phyloP scores from a whole-genome alignment of 208 protist genomes.

The Acanthamoeba royreba region DNA sequence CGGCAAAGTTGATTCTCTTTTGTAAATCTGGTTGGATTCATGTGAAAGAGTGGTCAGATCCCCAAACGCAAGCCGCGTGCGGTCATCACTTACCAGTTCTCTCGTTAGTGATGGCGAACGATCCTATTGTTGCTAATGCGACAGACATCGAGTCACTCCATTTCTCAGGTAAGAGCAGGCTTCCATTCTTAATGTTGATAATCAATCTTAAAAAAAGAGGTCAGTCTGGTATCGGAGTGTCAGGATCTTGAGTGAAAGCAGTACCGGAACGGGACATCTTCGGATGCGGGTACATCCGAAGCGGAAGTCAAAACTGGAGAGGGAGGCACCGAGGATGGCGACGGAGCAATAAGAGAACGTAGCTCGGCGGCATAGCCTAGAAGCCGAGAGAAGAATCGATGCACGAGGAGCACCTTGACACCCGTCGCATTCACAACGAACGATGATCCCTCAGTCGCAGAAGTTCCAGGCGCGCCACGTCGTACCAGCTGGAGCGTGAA shows the following conservation, averaged over 20 bases:
- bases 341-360: background rate
- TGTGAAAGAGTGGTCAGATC: background rate
- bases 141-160: background rate
- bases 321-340: background rate
- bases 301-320: too few species aligned
- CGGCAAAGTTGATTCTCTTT: background rate
- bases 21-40: background rate
- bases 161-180: background rate
- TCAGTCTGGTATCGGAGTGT: background rate
- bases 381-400: background rate
- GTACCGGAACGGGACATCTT: background rate
- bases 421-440: background rate
- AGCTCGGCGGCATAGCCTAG: background rate
- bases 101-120: background rate
- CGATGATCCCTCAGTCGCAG: background rate
- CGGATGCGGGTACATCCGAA: too few species aligned
- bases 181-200: background rate
- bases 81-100: background rate
- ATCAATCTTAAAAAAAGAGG: background rate
- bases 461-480: background rate
- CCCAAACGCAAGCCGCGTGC: background rate
- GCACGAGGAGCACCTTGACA: background rate
- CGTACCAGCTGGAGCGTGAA: background rate
- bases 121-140: background rate
- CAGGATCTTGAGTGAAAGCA: background rate